Base-by-base conservation (phyloP, 495 filamentous ascomycete species). In the Penicillium goetzii region DNA sequence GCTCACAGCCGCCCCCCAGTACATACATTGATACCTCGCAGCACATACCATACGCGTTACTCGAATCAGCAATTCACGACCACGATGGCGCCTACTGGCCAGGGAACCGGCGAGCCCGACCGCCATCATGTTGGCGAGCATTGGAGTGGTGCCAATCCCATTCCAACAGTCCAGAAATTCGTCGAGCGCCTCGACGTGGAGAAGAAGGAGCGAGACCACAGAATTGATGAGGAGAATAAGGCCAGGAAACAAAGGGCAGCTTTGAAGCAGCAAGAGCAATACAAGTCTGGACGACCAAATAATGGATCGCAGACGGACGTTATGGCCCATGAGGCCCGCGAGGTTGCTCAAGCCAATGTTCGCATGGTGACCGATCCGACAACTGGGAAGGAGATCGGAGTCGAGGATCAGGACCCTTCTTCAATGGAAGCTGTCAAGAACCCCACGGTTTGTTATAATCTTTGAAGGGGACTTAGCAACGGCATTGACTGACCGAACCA, bases 131-230 rank as follows among this genome's bases (percentile, higher is more conserved):
- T 78, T 7, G 80, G 78, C 30, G 74, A 79, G 63, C 74, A 80
- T 53, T 82, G 78, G 77, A 79, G 78, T 58, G 78, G 70, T 33
- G 68, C 66, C 40, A 95, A 96, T 74, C 88, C 89, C 1, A 83
- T 98, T 51, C 94, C 94, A 3, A 97, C 91, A 51, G 89, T 98
- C 66, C 86, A 90, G 69, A 84, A 92, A 71, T 96, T 97, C 70
- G 81, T 97, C 61, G 85, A 89, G 53, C 83, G 84, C 41, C 83
- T 96, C 36, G 92, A 97, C 72, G 79, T 74, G 47, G 88, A 93
- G 60, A 96, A 96, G 78, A 86, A 83, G 67, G 83, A 90, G 10
- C 84, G 92, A 54, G 91, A 96, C 72, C 78, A 77, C 32, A 75
- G 84, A 60, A 86, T 92, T 62, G 86, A 92, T 45, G 76, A 84